Evolutionary conservation across 2,329 filamentous ascomycete species (phyloP), one percentile per base, ranked within the genome.

Genomic region (Trichoderma sp.): DNA sequence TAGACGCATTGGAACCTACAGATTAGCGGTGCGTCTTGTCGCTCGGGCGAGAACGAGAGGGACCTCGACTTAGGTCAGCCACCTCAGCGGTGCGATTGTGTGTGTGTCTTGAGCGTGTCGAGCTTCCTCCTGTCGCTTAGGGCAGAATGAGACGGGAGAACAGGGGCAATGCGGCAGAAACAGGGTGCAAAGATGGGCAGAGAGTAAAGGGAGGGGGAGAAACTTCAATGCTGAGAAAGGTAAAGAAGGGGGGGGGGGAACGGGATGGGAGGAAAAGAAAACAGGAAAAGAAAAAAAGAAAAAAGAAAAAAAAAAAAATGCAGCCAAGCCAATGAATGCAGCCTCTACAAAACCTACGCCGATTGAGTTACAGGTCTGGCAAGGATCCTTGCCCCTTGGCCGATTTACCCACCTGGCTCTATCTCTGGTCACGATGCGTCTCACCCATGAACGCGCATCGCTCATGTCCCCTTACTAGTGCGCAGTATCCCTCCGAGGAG

Each of bases 1-100:
- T 56, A 68, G 34, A 45, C 54, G 56, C 64, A 64, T n/a, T n/a
- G n/a, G n/a, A n/a, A n/a, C n/a, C n/a, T n/a, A 25, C 29, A 60
- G 50, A 53, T 63, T 54, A 22, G 61, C 61, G 34, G 63, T 48
- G 50, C 50, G 6, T 54, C 34, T 52, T 25, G 39, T 39, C 37
- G 32, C 57, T 17, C 39, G 27, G n/a, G 42, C 42, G 42, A 48
- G 42, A 48, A 48, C 42, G n/a, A 48, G 42, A 48, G 22, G 35
- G 56, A n/a, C n/a, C n/a, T n/a, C n/a, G 25, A 45, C 25, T 32
- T 45, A 37, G 27, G 61, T 42, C 25, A 64, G 61, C 50, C 61
- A 64, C 50, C 27, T 27, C 15, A 34, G 57, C 57, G 8, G 37
- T 60, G 27, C 25, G n/a, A 48, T 27, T 42, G 34, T 19, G 9